Base-by-base conservation (phyloP, 202 grass and related monocot species). In the Eragrostis tef region DNA sequence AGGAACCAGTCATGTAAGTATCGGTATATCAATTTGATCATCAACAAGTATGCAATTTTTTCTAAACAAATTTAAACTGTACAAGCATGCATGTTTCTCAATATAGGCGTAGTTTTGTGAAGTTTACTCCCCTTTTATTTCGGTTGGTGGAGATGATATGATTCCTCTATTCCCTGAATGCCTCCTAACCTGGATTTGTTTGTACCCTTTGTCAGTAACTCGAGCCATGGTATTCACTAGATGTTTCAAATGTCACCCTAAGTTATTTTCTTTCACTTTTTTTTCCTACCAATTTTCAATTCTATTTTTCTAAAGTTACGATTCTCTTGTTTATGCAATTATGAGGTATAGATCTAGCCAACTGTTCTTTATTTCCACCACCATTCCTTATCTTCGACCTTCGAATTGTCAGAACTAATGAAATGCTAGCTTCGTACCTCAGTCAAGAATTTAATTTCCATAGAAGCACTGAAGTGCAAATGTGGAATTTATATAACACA, bases 1-100 rank as follows among this genome's bases (percentile, higher is more conserved):
- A 84, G 70, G 87, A 87, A 62, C 64, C 86, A 84, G 74, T 91
- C 74, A 86, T 60, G 92, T 94, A 89, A 91, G 92, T 46, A 27
- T 64, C 57, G 6, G 39, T 39, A 81, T 77, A 81, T 71, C 67
- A 77, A 36, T 46, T 81, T 78, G 81, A 73, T 57, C 58, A 36
- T 73, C 21, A 1, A 78, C 4, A 11, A 47, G 57, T 56, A 15
- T 84, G 25, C 51, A 25, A 59, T 60, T 76, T 50, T 73, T 27
- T 52, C 11, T 49, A 11, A 24, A 58, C 31, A 3, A 31, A 31
- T 31, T 31, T 31, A 31, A 31, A 31, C 29, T 31, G 3, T 39
- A 78, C 4, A 11, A 47, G 57, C 47, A 15, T 84, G 41, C 51
- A 41, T 67, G 67, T 71, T 50, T 73, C 43, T 52, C 15, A 58